Evolutionary conservation across 208 protist species (phyloP), one percentile per base, ranked within the genome.

Genomic region (Naegleria lovaniensis): DNA sequence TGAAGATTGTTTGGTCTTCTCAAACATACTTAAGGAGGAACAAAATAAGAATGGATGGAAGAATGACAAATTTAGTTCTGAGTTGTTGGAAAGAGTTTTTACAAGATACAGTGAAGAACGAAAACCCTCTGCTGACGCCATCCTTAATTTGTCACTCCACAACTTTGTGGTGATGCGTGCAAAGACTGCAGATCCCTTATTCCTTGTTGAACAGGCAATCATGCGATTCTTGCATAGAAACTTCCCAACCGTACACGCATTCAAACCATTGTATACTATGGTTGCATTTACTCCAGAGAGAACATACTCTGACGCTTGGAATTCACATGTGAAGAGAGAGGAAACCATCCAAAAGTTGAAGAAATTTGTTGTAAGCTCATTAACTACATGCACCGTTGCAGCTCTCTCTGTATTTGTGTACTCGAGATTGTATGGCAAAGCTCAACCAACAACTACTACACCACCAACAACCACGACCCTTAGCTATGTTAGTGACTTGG

Each of bases 91-190:
- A n/a, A 40, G 1, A 13, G 90, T 58, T 5, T 48, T 93, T 16
- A 5, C n/a, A 4, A 5, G 33, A 40, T 93, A 90, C 33, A 76
- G 40, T 15, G 4, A 83, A 25, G n/a, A 29, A 36, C 88, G 92
- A 86, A 93, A 93, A 87, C 48, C 43, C 25, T 52, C 55, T 40
- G 38, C 52, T 48, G 92, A 93, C 41, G 84, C 90, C 9, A 87
- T 93, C 25, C 51, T 40, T 19, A 84, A 93, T 5, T 89, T 93
- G 22, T 75, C 92, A 4, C 22, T 91, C 0, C 16, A 88, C 0
- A 93, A 93, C 67, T 93, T 91, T 52, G 48, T 91, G 7, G 92
- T 92, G 85, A 93, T 93, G 92, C 19, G 87, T n/a, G n/a, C 3
- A 0, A 48, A 83, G 15, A 79, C 55, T n/a, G 55, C n/a, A 36